These are phyloP conservation scores for Alternaria consortialis DNA, from an alignment of 2,329 filamentous ascomycete genomes.

Conservation along the genomic window DNA sequence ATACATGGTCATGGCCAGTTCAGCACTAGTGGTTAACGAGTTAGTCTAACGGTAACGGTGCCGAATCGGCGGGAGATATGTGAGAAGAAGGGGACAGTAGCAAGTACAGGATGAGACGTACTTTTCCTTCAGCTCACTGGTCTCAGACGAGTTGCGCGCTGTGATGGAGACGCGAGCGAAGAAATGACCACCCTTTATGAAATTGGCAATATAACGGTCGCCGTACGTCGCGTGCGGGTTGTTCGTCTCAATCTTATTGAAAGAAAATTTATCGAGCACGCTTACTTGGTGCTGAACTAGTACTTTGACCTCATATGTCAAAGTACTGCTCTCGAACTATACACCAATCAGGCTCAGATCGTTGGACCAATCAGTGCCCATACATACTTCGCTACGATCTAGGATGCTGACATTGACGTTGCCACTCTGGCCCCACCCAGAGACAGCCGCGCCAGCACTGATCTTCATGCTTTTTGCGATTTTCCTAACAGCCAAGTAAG, in stretches of 20 bases:
- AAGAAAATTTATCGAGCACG: not conserved
- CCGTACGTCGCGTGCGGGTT: not conserved
- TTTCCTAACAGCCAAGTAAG: not conserved
- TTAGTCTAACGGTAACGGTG: not conserved
- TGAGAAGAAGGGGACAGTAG: not conserved
- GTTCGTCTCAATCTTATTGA: not conserved
- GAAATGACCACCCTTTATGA: not conserved
- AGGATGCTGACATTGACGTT: not conserved
- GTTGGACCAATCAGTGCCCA: not conserved
- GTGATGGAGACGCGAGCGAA: slow-evolving; percentile 2
- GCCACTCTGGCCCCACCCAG: not conserved
- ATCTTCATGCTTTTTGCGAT: slow-evolving; percentile 1
- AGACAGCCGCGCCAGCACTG: slow-evolving; percentile 2
- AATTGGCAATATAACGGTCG: not conserved
- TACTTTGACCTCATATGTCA: not conserved
- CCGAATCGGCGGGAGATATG: not conserved
- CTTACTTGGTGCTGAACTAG: slow-evolving; percentile 3
- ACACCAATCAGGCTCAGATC: not conserved
- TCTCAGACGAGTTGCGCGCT: not conserved
- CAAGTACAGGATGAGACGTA: not conserved
- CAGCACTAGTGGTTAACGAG: not conserved
- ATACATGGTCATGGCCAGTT: slow-evolving; percentile 1
- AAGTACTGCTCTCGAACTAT: not conserved
- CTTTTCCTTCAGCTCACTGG: not conserved
- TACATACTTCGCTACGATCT: not conserved